These are phyloP conservation scores for Gaertneriomyces sp. DNA, from an alignment of 192 early-diverging fungal genomes.

Conservation along the genomic window DNA sequence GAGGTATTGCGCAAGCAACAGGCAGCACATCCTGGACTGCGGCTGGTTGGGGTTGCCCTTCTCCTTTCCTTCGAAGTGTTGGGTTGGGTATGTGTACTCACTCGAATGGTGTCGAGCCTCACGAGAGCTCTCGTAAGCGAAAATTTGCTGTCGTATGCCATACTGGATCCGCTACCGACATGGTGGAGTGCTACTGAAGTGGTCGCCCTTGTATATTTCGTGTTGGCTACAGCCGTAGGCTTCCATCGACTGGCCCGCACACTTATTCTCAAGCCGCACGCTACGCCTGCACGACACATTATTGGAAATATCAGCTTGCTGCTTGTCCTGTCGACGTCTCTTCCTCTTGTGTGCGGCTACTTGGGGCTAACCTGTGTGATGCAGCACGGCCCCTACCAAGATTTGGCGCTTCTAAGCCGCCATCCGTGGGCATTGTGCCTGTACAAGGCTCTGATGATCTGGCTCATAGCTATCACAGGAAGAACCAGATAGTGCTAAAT, in stretches of 20 bases:
- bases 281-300: slow-evolving; percentile 19
- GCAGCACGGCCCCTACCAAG: slow-evolving; percentile 14
- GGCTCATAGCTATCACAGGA: slow-evolving; percentile 3
- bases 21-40: slow-evolving; percentile 8
- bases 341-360: slow-evolving; percentile 13
- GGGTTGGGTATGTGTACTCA: slow-evolving; percentile 16
- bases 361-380: slow-evolving; percentile 6
- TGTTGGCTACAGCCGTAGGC: slow-evolving; percentile 17
- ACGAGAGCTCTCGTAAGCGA: not conserved
- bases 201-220: slow-evolving; percentile 13
- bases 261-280: not conserved
- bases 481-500: too few relatives aligned
- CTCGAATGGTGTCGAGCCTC: slow-evolving; percentile 11
- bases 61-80: not conserved
- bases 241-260: slow-evolving; percentile 16
- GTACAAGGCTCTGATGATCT: slow-evolving; percentile 13
- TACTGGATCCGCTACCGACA: not conserved
- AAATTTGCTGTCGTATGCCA: not conserved
- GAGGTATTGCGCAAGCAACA: slow-evolving; percentile 32
- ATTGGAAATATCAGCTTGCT: slow-evolving; percentile 22
- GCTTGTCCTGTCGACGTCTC: slow-evolving; percentile 16
- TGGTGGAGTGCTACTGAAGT: slow-evolving; percentile 16
- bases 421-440: slow-evolving; percentile 13
- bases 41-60: slow-evolving; percentile 7
- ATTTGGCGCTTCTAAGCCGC: slow-evolving; percentile 11